phyloP scores from a whole-genome alignment of 768 basidiomycete species.

The Tricholoma sp. region DNA sequence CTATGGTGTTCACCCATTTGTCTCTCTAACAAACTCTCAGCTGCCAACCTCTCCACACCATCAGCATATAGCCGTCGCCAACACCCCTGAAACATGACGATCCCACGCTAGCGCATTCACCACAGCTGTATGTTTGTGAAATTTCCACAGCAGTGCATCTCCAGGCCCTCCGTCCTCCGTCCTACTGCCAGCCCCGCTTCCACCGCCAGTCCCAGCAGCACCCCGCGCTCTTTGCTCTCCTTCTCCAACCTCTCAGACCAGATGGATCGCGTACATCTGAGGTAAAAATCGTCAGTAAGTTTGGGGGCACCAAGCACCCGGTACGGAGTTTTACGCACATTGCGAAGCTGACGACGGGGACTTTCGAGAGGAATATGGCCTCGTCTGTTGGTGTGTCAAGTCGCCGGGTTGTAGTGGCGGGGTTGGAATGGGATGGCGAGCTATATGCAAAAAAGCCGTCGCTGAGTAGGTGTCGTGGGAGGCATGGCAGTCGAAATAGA shows the following conservation, averaged over 20 bases:
- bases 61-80: too few species aligned
- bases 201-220: conserved; percentile 19
- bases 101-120: conserved; percentile 99
- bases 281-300: conserved; percentile 96
- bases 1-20: too few species aligned
- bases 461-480: conserved; percentile 47
- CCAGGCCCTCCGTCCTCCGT: too few species aligned
- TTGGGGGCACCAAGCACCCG: conserved; percentile 96
- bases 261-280: conserved; percentile 85
- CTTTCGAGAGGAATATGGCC: conserved; percentile 84
- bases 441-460: conserved; percentile 63
- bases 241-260: conserved; percentile 58
- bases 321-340: conserved; percentile 92
- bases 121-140: conserved; percentile 94
- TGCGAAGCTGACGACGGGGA: conserved; percentile 75
- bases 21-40: too few species aligned
- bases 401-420: conserved; percentile 48
- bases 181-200: too few species aligned
- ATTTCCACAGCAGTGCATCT: conserved; percentile 85
- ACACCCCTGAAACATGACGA: conserved; percentile 84
- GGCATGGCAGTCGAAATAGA: conserved; percentile 34
- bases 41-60: too few species aligned
- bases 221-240: conserved; percentile 12
- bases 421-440: too few species aligned
- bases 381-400: conserved; percentile 86